phyloP scores from a whole-genome alignment of 108 stramenopile genomes.

The Skeletonema potamos region DNA sequence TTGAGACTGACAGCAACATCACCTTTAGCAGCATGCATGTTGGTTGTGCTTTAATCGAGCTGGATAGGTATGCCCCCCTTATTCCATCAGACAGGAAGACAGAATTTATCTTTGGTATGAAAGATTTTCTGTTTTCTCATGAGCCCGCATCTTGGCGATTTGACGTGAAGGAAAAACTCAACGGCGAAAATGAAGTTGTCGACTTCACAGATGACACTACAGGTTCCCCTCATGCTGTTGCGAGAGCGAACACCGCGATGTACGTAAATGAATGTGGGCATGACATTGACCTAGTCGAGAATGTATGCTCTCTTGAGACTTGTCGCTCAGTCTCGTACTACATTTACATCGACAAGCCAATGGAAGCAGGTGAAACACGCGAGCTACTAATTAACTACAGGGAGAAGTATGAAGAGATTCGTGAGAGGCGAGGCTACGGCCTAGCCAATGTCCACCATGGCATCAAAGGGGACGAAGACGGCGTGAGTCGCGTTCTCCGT shows the following conservation, averaged over 20 bases:
- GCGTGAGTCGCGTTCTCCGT: conserved; percentile 12
- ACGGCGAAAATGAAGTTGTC: conserved; percentile 29
- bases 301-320: conserved; percentile 17
- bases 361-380: conserved; percentile 33
- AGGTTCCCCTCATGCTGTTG: conserved; percentile 31
- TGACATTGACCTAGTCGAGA: conserved; percentile 24
- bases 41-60: conserved; percentile 38
- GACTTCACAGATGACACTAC: conserved; percentile 45
- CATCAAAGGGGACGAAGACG: conserved; percentile 22
- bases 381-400: conserved; percentile 42
- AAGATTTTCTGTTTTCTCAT: conserved; percentile 44
- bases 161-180: conserved; percentile 34
- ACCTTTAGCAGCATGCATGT: conserved; percentile 41
- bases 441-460: conserved; percentile 15
- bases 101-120: conserved; percentile 30
- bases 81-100: conserved; percentile 39
- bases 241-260: conserved; percentile 24
- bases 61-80: conserved; percentile 42
- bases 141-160: conserved; percentile 41
- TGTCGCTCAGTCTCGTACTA: conserved; percentile 37
- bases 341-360: conserved; percentile 17
- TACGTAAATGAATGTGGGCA: conserved; percentile 51
- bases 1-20: conserved; percentile 27
- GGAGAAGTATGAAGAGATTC: conserved; percentile 28
- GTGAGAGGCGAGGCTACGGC: conserved; percentile 40